Evolutionary conservation across 495 filamentous ascomycete species (phyloP).

Genomic region (Cetradonia linearis): DNA sequence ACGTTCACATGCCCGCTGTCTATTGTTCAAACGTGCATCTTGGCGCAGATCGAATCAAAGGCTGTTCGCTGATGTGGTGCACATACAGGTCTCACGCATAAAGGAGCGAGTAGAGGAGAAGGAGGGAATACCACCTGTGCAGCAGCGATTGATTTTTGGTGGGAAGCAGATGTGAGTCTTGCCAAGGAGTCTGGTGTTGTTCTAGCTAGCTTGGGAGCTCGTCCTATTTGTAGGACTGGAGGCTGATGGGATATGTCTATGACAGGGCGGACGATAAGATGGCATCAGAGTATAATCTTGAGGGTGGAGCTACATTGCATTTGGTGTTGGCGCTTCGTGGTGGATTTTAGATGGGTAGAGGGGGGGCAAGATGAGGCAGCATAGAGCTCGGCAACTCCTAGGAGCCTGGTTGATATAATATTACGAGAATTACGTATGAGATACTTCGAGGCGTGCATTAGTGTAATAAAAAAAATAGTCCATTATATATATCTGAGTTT

Average conservation of each 20-base stretch:
- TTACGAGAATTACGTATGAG: not conserved
- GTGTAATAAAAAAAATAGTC: not conserved
- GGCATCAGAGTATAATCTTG: slow-evolving; percentile 74
- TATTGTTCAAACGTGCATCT: no score
- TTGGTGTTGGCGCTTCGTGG: slow-evolving; percentile 88
- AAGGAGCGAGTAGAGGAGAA: slow-evolving; percentile 99
- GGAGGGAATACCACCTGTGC: slow-evolving; percentile 94
- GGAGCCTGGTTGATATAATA: not conserved
- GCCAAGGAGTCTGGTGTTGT: not conserved
- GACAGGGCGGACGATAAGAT: slow-evolving; percentile 83
- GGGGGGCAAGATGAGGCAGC: not conserved
- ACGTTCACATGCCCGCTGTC: not conserved
- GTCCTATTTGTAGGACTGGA: no score
- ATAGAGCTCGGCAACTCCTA: not conserved
- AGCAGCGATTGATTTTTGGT: slow-evolving; percentile 90
- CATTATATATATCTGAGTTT: not conserved
- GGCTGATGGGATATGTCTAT: not conserved
- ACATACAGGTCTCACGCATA: slow-evolving; percentile 74
- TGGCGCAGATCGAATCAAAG: no score
- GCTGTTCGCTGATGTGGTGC: no score
- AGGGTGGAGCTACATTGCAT: slow-evolving; percentile 89
- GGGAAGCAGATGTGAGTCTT: slow-evolving; percentile 84
- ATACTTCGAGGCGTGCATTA: not conserved
- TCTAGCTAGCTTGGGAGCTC: not conserved
- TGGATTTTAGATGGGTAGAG: slow-evolving; percentile 33